Evolutionary conservation across 1,139 yeast species (phyloP), one percentile per base, ranked within the genome.

Genomic region (Hyphopichia fennica): DNA sequence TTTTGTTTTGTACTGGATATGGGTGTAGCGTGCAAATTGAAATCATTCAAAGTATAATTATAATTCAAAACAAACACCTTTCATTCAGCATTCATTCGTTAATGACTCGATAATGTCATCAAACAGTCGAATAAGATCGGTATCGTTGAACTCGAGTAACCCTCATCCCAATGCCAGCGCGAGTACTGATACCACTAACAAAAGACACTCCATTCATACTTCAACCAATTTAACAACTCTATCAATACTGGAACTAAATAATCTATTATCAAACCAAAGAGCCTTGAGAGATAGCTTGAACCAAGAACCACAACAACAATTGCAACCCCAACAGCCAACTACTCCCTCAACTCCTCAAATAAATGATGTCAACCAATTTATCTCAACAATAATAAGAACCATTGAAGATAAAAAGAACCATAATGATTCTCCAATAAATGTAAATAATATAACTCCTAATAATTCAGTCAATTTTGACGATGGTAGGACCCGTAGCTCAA

Each of bases 111-210:
- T 25, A 25, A 25, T 25, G 28, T 25, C 28, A 25, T 25, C 28
- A 25, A n/a, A n/a, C n/a, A 34, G 41, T 18, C 16, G 38, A 17
- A 34, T 35, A 4, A 32, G 41, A 35, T 29, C 39, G 15, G 38
- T 39, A 27, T 39, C 38, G 15, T 18, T 34, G 2, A 35, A 29
- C n/a, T 35, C 28, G 13, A 25, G 13, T n/a, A 25, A 7, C 13
- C 13, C 28, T 4, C 28, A 25, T 8, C 13, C 28, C 4, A 3
- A 10, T 10, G 13, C 40, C 6, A 13, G 33, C 28, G 11, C 23
- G 17, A 31, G 6, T 8, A 31, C 6, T 8, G 17, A 14, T 13
- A 4, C 36, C n/a, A 4, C 36, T 9, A 29, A n/a, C 11, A 29
- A 29, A 14, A 8, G 32, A n/a, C 32, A 29, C 11, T 29, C 32